phyloP scores from a whole-genome alignment of 2,329 filamentous ascomycete species.

The Verticillium longisporum region DNA sequence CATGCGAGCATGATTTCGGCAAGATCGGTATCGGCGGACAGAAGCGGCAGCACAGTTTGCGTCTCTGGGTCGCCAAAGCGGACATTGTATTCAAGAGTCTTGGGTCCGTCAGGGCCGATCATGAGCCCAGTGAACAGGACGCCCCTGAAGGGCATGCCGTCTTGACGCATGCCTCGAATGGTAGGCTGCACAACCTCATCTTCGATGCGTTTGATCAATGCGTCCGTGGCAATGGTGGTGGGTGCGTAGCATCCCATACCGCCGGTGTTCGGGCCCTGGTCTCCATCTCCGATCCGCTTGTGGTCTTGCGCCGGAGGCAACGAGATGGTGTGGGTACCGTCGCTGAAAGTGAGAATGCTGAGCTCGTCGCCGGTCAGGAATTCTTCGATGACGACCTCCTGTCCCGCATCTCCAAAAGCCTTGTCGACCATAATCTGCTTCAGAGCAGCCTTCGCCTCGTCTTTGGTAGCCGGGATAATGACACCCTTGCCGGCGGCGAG shows the following conservation, averaged over 20 bases:
- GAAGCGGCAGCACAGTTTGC: constrained; percentile 70
- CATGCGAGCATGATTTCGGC: constrained; percentile 80
- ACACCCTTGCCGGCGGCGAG: constrained; percentile 69
- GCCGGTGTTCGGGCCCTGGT: constrained; percentile 65
- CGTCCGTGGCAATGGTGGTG: constrained; percentile 45
- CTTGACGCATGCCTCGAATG: constrained; percentile 58
- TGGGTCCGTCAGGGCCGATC: constrained; percentile 70
- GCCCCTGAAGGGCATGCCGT: constrained; percentile 63
- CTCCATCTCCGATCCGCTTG: constrained; percentile 62
- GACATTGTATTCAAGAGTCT: constrained; percentile 83
- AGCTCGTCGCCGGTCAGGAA: constrained; percentile 64
- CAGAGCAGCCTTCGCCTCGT: constrained; percentile 57
- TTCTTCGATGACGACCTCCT: constrained; percentile 68
- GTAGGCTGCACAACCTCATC: constrained; percentile 55
- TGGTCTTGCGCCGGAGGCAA: constrained; percentile 68
- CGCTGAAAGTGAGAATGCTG: constrained; percentile 61
- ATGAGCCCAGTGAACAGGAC: constrained; percentile 78
- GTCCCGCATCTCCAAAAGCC: constrained; percentile 59
- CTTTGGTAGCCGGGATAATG: constrained; percentile 28
- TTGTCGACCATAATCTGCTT: constrained; percentile 61
- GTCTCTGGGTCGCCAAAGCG: constrained; percentile 86
- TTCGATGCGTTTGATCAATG: constrained; percentile 51
- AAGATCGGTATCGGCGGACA: constrained; percentile 70
- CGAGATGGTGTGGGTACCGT: constrained; percentile 57
- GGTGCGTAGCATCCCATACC: constrained; percentile 72